A percentile compares a stretch with the other conserved stretches of the same genome.
phyloP scores from a whole-genome alignment of 306 rosid species.

The Inga oerstediana region DNA sequence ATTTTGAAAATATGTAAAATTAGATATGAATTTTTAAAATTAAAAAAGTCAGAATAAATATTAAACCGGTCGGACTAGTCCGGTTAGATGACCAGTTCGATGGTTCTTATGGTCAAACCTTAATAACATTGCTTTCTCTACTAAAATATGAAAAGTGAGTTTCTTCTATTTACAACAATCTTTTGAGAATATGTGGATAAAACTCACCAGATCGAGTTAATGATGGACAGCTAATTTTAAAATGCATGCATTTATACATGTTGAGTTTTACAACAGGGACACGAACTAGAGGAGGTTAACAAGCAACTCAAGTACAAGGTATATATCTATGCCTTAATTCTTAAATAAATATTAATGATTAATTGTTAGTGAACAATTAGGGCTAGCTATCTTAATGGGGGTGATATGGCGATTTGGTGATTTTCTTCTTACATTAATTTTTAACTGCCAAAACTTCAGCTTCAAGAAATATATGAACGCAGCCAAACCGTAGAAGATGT shows the following conservation, averaged over 20 bases:
- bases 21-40: no score
- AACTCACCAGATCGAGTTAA: not conserved
- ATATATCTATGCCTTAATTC: constrained; percentile 18
- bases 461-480: constrained; percentile 9
- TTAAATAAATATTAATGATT: not conserved
- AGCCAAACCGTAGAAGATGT: constrained; percentile 3
- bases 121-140: no score
- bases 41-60: no score
- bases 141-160: not conserved
- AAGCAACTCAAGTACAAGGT: constrained; percentile 68
- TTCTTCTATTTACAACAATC: not conserved
- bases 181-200: not conserved
- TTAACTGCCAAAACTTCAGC: not conserved
- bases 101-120: no score
- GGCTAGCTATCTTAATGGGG: not conserved
- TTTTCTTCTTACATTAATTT: not conserved
- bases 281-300: constrained; percentile 49
- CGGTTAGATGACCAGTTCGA: no score
- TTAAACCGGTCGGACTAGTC: no score
- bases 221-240: no score
- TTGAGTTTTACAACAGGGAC: constrained; percentile 45
- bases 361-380: no score
- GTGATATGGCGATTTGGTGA: not conserved
- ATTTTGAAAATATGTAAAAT: no score
- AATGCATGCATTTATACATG: no score